Conservation (phyloP, 1,139 yeast species). For the Scheffersomyces lignicola region DNA sequence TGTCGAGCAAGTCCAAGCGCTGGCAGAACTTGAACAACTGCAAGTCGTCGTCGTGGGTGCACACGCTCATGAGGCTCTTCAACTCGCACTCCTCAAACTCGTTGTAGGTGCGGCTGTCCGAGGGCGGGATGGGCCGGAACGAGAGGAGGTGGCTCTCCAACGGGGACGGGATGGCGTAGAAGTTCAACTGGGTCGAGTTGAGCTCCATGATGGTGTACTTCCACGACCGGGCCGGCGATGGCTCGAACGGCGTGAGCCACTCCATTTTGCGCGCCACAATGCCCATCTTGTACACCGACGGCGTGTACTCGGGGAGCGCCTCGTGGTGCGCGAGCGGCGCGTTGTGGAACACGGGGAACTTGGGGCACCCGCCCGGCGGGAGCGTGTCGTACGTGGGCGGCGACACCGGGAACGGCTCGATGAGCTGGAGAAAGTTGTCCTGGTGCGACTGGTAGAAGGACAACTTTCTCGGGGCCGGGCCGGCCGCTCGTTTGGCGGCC, state of each 20-base stretch:
- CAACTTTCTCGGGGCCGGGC: no score
- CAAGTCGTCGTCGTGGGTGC: slow-evolving; percentile 38
- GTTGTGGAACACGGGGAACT: slow-evolving; percentile 43
- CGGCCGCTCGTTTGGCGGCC: no score
- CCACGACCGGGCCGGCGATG: slow-evolving; percentile 65
- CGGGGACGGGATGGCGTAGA: slow-evolving; percentile 46
- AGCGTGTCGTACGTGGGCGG: slow-evolving; percentile 50
- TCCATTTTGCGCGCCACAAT: slow-evolving; percentile 58
- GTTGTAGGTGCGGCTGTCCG: slow-evolving; percentile 14
- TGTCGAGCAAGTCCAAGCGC: slow-evolving; percentile 23
- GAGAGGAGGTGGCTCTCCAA: slow-evolving; percentile 30
- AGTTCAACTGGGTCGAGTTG: slow-evolving; percentile 72
- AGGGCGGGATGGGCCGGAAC: slow-evolving; percentile 15
- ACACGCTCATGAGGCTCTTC: slow-evolving; percentile 19
- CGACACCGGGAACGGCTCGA: slow-evolving; percentile 51
- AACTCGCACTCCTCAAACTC: slow-evolving; percentile 14
- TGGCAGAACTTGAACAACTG: slow-evolving; percentile 36
- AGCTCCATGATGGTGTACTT: slow-evolving; percentile 60
- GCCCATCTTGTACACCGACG: slow-evolving; percentile 59
- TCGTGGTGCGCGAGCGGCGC: slow-evolving; percentile 17
- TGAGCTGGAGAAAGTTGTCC: slow-evolving; percentile 30
- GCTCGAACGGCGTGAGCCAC: slow-evolving; percentile 67
- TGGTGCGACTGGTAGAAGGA: slow-evolving; percentile 6
- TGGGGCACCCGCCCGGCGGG: slow-evolving; percentile 52
- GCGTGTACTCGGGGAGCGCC: slow-evolving; percentile 52